Base-by-base conservation (phyloP, 1,139 yeast species). In the Lodderomyces oxycetoniae region DNA sequence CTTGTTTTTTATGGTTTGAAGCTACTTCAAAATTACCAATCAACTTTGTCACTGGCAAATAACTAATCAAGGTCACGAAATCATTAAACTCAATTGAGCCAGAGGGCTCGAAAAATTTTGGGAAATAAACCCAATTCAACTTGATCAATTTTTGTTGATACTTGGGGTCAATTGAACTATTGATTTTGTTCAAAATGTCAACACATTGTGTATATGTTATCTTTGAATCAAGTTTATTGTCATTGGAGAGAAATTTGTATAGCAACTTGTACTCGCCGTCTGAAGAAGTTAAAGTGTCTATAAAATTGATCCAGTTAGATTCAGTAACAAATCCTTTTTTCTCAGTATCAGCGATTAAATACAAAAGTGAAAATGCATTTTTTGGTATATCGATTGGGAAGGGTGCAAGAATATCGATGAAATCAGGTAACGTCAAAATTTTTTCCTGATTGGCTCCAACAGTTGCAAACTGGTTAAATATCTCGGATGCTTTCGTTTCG, bases 261-360 rank as follows among this genome's bases (percentile, higher is more conserved):
- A 77, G 58, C 27, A 77, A 57, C 44, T 75, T 72, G 52, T 75
- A 72, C 45, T 74, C 77, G 38, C 81, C 82, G 46, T 79, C 79
- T 34, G 65, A 63, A 31, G 71, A 61, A 30, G 77, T 70, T 41
- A 82, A 61, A 23, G 78, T 65, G 36, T 67, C 59, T 42, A 78
- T 70, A 50, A 82, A 78, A 24, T 64, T 61, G 26, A 73, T 57
- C 74, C 85, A 83, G 46, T 83, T 88, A 10, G 57, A 50, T 31
- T 76, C 70, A 27, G 70, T 69, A 32, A 82, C 59, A 44, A 67
- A 79, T 1, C 89, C 89, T 48, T 79, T 80, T 39, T 67, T 65
- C 28, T 70, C 69, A 37, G 67, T 66, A 52, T 82, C 91, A 17
- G 86, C 78, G 26, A 81, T 70, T 36, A 80, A 63, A 49, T 78